A percentile compares a stretch with the other conserved stretches of the same genome.
phyloP scores from a whole-genome alignment of 2,329 filamentous ascomycete genomes.

The Hypoxylon sp. region DNA sequence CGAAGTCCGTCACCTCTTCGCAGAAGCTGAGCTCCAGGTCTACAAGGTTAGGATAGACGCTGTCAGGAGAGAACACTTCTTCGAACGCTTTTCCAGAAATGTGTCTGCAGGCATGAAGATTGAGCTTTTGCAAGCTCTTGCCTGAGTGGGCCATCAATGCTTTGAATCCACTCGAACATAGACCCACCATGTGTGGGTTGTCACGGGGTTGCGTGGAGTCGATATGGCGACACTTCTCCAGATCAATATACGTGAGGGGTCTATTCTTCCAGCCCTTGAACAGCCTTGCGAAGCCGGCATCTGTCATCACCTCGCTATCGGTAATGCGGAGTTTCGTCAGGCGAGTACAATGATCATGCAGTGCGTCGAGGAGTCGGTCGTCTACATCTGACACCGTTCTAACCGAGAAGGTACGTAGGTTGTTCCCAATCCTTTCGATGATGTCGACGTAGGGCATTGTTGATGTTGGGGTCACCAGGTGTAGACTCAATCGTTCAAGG shows the following conservation, averaged over 20 bases:
- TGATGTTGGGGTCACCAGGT: constrained; percentile 71
- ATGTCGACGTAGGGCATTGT: constrained; percentile 72
- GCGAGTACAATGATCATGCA: constrained; percentile 77
- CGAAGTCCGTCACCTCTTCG: constrained; percentile 74
- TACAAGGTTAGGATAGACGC: constrained; percentile 75
- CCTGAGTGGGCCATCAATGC: constrained; percentile 90
- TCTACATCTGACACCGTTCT: constrained; percentile 76
- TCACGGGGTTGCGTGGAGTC: constrained; percentile 79
- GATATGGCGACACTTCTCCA: constrained; percentile 83
- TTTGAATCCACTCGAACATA: constrained; percentile 82
- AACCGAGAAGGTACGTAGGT: constrained; percentile 84
- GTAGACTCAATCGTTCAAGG: constrained; percentile 82
- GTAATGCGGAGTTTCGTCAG: constrained; percentile 86
- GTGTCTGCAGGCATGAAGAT: constrained; percentile 88
- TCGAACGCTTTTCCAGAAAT: constrained; percentile 81
- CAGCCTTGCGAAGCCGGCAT: constrained; percentile 78
- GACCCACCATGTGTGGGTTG: constrained; percentile 76
- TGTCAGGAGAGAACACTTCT: constrained; percentile 75
- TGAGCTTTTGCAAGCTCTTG: constrained; percentile 73
- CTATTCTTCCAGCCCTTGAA: constrained; percentile 85
- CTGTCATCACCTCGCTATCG: constrained; percentile 81
- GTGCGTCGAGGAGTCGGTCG: constrained; percentile 77
- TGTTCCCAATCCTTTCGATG: constrained; percentile 72
- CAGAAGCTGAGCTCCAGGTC: constrained; percentile 86
- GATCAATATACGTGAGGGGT: constrained; percentile 77